Evolutionary conservation across 2,329 filamentous ascomycete species (phyloP), one percentile per base, ranked within the genome.

Genomic region (Aspergillus glaucus): DNA sequence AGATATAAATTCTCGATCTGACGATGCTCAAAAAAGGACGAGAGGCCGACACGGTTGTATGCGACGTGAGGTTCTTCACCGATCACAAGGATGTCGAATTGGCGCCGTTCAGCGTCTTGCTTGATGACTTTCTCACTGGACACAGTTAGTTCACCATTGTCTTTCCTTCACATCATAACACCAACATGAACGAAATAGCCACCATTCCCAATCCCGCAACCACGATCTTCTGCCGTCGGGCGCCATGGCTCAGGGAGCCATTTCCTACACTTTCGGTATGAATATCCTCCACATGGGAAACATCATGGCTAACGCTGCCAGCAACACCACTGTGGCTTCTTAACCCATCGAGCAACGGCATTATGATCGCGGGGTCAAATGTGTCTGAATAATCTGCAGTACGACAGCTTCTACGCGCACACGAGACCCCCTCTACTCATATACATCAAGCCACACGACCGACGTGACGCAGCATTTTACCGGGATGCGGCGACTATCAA

Each of bases 201-300:
- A 95, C 90, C 91, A 96, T 96, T 2, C 90, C 90, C 69, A 95
- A 70, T 8, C 90, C 90, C 36, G 95, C 88, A 34, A 95, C 83
- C 2, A 94, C 88, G 32, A 94, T 72, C 62, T 78, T 83, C 66
- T 87, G 88, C 34, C 64, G 59, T 37, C 53, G 52, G 22, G 56
- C 51, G 26, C 54, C 50, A 44, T 53, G 14, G 7, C 43, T 19
- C 21, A n/a, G n/a, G n/a, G n/a, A 45, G 44, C 6, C 22, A 12
- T 24, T 46, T 3, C 9, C 49, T 10, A 26, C 32, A 30, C 47
- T 49, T 40, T 44, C 19, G 21, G 40, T 21, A 40, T 49, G 19
- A 21, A 54, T 12, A 2, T 32, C 45, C 17, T 44, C 46, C 10
- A 44, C 28, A 41, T 50, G 34, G 4, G 52, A 32, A 34, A 48